These are phyloP conservation scores for Paecilomyces sp. DNA, from an alignment of 2,329 filamentous ascomycete genomes.

Conservation along the genomic window DNA sequence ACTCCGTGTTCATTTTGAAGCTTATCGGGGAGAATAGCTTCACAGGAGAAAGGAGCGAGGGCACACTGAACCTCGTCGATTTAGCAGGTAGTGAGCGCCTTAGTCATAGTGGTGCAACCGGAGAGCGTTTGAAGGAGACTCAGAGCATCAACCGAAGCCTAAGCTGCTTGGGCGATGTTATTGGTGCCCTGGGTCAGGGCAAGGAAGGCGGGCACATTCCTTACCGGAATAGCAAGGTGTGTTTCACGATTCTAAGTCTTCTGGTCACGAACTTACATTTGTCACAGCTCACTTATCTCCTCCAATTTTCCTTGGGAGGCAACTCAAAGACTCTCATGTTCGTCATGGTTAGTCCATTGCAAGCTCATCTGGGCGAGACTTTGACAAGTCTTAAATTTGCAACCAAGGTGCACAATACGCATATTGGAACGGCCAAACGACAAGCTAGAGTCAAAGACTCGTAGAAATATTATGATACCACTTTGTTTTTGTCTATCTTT, in stretches of 20 bases:
- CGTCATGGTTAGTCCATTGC: constrained; percentile 91
- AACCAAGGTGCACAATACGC: constrained; percentile 82
- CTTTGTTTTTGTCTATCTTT: constrained; percentile 8
- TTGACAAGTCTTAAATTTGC: constrained; percentile 93
- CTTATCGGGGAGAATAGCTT: constrained; percentile 60
- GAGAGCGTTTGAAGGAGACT: constrained; percentile 83
- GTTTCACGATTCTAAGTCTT: constrained; percentile 10
- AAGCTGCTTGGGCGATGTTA: constrained; percentile 87
- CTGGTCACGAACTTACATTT: constrained; percentile 4
- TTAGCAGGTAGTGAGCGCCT: constrained; percentile 87
- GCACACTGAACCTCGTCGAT: constrained; percentile 92
- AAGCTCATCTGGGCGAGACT: constrained; percentile 86
- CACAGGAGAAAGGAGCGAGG: constrained; percentile 79
- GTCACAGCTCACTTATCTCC: constrained; percentile 72
- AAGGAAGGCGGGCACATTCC: constrained; percentile 74
- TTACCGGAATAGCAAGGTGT: constrained; percentile 87
- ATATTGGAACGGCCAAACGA: constrained; percentile 74
- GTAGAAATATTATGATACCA: constrained; percentile 17
- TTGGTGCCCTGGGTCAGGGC: constrained; percentile 80
- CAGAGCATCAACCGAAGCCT: constrained; percentile 96
- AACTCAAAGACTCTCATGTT: constrained; percentile 99
- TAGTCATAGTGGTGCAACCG: constrained; percentile 78
- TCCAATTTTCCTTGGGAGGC: constrained; percentile 90
- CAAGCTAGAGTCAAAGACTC: constrained; percentile 30
- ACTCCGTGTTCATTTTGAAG: constrained; percentile 89